Percentiles rank a stretch among this genome's conserved stretches.
These are phyloP conservation scores for Parasarocladium wereldwijsianum DNA, from an alignment of 2,329 filamentous ascomycete genomes.

Conservation along the genomic window DNA sequence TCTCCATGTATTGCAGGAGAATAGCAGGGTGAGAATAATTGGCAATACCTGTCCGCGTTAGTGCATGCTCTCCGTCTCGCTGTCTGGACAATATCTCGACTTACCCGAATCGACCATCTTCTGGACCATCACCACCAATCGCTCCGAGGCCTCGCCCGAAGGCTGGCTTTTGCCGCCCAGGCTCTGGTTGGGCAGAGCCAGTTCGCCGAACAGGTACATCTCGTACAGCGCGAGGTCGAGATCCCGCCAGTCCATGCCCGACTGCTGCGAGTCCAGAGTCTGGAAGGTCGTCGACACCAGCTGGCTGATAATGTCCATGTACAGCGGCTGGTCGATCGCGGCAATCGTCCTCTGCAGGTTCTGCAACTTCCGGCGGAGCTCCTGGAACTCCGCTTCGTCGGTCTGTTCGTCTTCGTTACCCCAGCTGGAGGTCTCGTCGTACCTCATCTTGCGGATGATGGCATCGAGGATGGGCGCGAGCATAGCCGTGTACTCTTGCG, in stretches of 20 bases:
- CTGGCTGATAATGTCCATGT: slow-evolving; percentile 75
- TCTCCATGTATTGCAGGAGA: slow-evolving; percentile 95
- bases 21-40: slow-evolving; percentile 82
- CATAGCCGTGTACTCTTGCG: slow-evolving; percentile 64
- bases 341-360: slow-evolving; percentile 87
- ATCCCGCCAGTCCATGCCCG: slow-evolving; percentile 82
- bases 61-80: too few relatives aligned
- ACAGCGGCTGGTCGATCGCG: slow-evolving; percentile 73
- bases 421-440: slow-evolving; percentile 89
- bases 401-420: slow-evolving; percentile 88
- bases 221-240: slow-evolving; percentile 87
- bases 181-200: slow-evolving; percentile 78
- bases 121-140: slow-evolving; percentile 81
- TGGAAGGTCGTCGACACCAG: slow-evolving; percentile 81
- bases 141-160: slow-evolving; percentile 62
- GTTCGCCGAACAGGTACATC: slow-evolving; percentile 89
- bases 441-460: slow-evolving; percentile 92
- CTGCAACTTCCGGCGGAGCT: slow-evolving; percentile 78
- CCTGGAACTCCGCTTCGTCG: slow-evolving; percentile 94
- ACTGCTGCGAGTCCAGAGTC: slow-evolving; percentile 57
- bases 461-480: slow-evolving; percentile 79
- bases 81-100: too few relatives aligned
- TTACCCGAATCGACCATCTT: slow-evolving; percentile 87
- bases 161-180: slow-evolving; percentile 77
- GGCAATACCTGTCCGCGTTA: slow-evolving; percentile 48